Base-by-base conservation (phyloP, 192 early-diverging fungal species). In the Obelidium mucronatum region DNA sequence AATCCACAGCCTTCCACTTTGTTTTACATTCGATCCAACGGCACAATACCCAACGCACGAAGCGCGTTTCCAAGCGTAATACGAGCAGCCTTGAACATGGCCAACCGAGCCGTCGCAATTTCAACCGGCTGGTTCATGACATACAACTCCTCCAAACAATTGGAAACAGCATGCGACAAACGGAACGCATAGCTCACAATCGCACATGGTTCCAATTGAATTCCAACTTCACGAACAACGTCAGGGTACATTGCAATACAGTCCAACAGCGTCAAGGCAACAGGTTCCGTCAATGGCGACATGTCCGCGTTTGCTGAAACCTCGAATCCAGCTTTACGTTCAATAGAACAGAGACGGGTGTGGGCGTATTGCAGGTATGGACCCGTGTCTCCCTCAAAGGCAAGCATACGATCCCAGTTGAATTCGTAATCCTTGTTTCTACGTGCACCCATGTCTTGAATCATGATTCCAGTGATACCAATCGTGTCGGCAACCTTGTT, bases 351-450 rank as follows among this genome's bases (percentile, higher is more conserved):
- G 40, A 97, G 85, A 79, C 98, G 97, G 37, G 98, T 91, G 80
- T 99, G 97, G n/a, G 97, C 93, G 80, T 97, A 99, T 87, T 98
- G 97, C 33, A 99, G 85, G 85, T 99, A 99, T 26, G 97, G 97
- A n/a, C 97, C 98, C 37, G 98, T 99, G 84, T 97, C 95, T 77
- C 98, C 98, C 81, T 98, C 96, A 77, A 97, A 97, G 71, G 90
- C 88, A 78, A 96, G 91, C 91, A 98, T 97, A 71, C 94, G 90
- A 73, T 87, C 86, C 90, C 92, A 94, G 80, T 95, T 89, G 79
- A 99, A 97, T 37, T 90, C 91, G 76, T 99, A 99, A 88, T 97
- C 96, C 84, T 94, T 95, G 84, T 94, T 88, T 73, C 98, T 93
- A 76, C 87, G 91, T 35, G 96, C 93, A 28, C 90, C 80, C 84